Percentiles rank a stretch among this genome's conserved stretches.
phyloP scores from a whole-genome alignment of 106 monocot species.

The Dendrobium huoshanense region DNA sequence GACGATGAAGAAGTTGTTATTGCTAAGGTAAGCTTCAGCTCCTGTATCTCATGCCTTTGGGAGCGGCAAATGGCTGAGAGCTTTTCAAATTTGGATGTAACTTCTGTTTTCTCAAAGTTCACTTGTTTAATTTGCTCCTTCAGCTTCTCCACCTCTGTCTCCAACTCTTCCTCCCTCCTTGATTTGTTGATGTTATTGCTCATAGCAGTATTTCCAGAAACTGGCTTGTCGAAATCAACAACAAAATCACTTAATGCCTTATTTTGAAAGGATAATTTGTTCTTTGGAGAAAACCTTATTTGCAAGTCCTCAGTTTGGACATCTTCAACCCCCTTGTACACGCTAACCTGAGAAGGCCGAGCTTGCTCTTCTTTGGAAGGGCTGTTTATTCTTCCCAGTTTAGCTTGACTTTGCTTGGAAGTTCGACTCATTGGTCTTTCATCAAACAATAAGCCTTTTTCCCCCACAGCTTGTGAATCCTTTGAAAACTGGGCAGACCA shows the following conservation, averaged over 20 bases:
- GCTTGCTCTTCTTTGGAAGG: constrained; percentile 13
- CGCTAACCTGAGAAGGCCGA: constrained; percentile 12
- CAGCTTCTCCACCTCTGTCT: constrained; percentile 54
- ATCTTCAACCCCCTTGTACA: constrained; percentile 17
- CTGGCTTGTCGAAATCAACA: constrained; percentile 42
- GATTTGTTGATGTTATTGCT: constrained; percentile 8
- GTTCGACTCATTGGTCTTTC: constrained; percentile 28
- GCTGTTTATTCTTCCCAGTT: constrained; percentile 16
- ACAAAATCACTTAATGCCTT: constrained; percentile 55
- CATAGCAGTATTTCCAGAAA: background rate
- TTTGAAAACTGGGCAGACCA: constrained; percentile 76
- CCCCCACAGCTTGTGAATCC: constrained; percentile 24
- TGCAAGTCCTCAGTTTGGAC: constrained; percentile 55
- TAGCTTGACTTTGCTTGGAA: constrained; percentile 26
- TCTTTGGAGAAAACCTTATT: constrained; percentile 56
- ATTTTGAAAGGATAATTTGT: constrained; percentile 30
- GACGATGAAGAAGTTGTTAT: constrained; percentile 14
- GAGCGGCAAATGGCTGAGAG: constrained; percentile 84
- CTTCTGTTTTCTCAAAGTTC: constrained; percentile 74
- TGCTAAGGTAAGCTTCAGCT: constrained; percentile 40
- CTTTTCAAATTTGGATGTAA: constrained; percentile 81
- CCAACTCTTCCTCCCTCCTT: constrained; percentile 32
- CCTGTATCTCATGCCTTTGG: constrained; percentile 89
- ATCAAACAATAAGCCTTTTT: constrained; percentile 47
- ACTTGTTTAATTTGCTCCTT: constrained; percentile 72